A percentile compares a stretch with the other conserved stretches of the same genome.
Evolutionary conservation across 75 land plant species (phyloP).

Genomic region (Pinus tabuliformis): DNA sequence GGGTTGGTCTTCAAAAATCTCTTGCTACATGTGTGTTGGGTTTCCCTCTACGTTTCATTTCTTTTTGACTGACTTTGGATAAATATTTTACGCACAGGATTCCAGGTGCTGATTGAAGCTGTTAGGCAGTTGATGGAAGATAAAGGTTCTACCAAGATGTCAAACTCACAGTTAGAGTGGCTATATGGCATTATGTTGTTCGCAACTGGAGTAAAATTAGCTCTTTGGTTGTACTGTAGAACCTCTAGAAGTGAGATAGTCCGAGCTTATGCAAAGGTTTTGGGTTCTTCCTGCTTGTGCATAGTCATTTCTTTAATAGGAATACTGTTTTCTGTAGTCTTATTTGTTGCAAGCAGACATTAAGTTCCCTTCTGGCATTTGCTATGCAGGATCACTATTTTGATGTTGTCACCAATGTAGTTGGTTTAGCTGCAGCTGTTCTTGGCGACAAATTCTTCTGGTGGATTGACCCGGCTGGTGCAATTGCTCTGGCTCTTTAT

Average conservation of each 20-base stretch:
- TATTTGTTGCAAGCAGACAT: neutral
- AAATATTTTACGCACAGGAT: conserved; percentile 33
- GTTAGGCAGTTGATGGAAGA: conserved; percentile 51
- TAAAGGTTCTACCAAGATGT: conserved; percentile 33
- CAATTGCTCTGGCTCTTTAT: conserved; percentile 81
- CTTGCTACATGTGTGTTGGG: neutral
- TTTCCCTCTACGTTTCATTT: conserved; percentile 3
- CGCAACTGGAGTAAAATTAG: conserved; percentile 68
- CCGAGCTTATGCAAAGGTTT: conserved; percentile 80
- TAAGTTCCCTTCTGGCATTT: conserved; percentile 1
- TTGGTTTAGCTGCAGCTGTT: conserved; percentile 80
- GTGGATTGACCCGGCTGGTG: conserved; percentile 96
- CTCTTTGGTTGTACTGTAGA: conserved; percentile 78
- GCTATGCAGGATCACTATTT: conserved; percentile 80
- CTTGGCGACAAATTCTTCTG: conserved; percentile 73
- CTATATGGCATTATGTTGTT: conserved; percentile 67
- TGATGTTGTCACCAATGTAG: conserved; percentile 85
- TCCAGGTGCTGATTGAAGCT: conserved; percentile 69
- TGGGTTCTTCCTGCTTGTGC: neutral
- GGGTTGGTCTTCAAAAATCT: neutral
- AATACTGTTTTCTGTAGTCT: neutral
- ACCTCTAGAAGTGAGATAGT: conserved; percentile 75
- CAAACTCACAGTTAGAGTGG: conserved; percentile 52
- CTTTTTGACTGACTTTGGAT: neutral
- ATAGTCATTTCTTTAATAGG: no score